Conservation (phyloP, 2,329 filamentous ascomycete species). For the Parastagonospora nodorum region DNA sequence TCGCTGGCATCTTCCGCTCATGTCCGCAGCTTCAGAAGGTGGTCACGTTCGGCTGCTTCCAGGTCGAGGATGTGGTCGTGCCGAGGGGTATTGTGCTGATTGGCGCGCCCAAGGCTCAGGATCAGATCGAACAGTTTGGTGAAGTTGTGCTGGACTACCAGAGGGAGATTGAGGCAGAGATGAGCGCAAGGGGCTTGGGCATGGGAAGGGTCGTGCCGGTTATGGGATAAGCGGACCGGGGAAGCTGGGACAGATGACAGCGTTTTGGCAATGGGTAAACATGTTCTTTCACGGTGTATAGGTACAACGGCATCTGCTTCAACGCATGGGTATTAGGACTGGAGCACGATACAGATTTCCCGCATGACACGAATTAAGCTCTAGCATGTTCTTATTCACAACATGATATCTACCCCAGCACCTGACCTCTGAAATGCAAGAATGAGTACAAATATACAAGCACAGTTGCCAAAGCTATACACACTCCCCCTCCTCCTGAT, state of each 20-base stretch:
- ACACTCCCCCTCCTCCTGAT: background rate
- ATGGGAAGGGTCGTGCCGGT: constrained; percentile 30
- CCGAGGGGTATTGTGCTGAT: constrained; percentile 64
- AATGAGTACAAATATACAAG: background rate
- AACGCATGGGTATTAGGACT: no score
- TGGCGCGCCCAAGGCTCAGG: constrained; percentile 63
- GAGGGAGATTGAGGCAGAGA: constrained; percentile 19
- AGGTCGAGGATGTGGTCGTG: constrained; percentile 60
- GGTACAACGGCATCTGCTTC: no score
- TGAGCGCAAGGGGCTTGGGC: constrained; percentile 9
- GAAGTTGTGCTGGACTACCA: constrained; percentile 41
- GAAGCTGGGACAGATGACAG: background rate
- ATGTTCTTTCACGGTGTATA: background rate
- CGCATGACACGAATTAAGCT: background rate
- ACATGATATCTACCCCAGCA: no score
- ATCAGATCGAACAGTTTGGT: constrained; percentile 60
- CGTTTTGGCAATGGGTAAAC: background rate
- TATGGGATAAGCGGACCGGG: constrained; percentile 13
- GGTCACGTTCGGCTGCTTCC: constrained; percentile 67
- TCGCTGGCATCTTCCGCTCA: constrained; percentile 66
- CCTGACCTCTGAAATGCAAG: background rate
- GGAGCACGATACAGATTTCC: background rate
- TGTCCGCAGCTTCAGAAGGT: constrained; percentile 65
- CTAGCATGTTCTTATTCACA: background rate
- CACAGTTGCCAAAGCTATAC: background rate